Conservation (phyloP, 805 yeast genomes). For the Nakazawaea molendinolei region DNA sequence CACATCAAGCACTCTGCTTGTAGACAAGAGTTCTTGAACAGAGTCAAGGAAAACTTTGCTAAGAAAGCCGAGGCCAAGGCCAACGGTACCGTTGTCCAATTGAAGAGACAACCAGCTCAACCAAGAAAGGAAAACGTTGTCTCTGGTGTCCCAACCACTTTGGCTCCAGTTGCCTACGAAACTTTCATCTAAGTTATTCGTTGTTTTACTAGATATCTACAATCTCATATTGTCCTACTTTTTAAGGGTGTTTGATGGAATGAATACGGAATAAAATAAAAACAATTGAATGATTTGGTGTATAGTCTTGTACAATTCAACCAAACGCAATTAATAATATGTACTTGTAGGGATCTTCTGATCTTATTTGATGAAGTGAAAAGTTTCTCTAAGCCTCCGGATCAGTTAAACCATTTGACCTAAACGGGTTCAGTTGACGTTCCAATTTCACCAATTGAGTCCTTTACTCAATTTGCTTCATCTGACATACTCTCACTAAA, state of each 20-base stretch:
- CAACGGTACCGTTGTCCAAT: slow-evolving; percentile 81
- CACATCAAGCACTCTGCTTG: slow-evolving; percentile 99
- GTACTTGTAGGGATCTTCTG: too few species aligned
- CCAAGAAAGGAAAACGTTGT: slow-evolving; percentile 93
- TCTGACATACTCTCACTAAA: too few species aligned
- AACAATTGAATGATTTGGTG: slow-evolving; percentile 1
- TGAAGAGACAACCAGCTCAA: slow-evolving; percentile 97
- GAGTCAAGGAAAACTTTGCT: slow-evolving; percentile 96
- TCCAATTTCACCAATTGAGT: too few species aligned
- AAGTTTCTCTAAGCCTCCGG: too few species aligned
- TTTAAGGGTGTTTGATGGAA: too few species aligned
- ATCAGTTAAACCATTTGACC: too few species aligned
- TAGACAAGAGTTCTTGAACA: slow-evolving; percentile 97
- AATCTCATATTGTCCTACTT: too few species aligned
- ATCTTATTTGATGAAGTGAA: too few species aligned
- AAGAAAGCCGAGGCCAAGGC: slow-evolving; percentile 92
- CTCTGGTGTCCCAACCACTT: slow-evolving; percentile 87
- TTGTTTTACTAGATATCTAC: background rate
- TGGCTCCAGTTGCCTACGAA: slow-evolving; percentile 99
- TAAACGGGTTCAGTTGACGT: too few species aligned
- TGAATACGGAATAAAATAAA: slow-evolving; percentile 2
- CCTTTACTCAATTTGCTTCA: too few species aligned
- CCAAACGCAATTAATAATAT: too few species aligned
- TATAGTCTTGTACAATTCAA: too few species aligned
- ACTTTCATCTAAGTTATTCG: slow-evolving; percentile 77